Base-by-base conservation (phyloP, 305 asterid species). In the Nicotiana rustica region DNA sequence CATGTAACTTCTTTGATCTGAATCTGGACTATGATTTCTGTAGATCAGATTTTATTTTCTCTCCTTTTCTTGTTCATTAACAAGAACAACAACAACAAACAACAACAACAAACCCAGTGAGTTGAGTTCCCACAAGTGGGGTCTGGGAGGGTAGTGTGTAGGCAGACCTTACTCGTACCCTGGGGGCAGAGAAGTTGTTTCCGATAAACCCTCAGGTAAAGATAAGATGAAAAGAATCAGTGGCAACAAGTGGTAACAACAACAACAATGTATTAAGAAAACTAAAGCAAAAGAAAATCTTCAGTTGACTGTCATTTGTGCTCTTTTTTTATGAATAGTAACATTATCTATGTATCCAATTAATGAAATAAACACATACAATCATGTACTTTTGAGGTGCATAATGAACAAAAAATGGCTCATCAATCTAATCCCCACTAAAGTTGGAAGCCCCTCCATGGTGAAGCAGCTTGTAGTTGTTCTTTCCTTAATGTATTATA, bases 371-470 rank as follows among this genome's bases (percentile, higher is more conserved):
- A 55, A 21, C 67, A 62, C 17, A 21, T 62, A 21, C 35, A 62
- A 62, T 62, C 67, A 62, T 21, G 67, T 21, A n/a, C 35, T 62
- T 62, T 62, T 10, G 6, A 61, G 33, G 67, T 61, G 67, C 67
- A 21, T 62, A 19, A 21, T 21, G 33, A 61, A 9, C 35, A 10
- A 62, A 41, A 41, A 62, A 62, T 62, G 67, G 67, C 17, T 1
- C 36, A 4, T 21, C 67, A 9, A 10, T 62, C 35, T 10, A 4
- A 62, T 10, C 35, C 17, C 35, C 7, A 21, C 35, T 7, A 21
- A 62, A 62, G 35, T 21, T 62, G 2, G 36, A 62, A 64, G 36
- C 36, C 17, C 38, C 15, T 62, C 17, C 9, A 29, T 64, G 35
- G 3, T 8, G 68, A 4, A 21, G 17, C 41, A 62, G 67, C 1